Percentiles rank a stretch among this genome's conserved stretches.
These are phyloP conservation scores for Mortierella sp. DNA, from an alignment of 371 early-diverging fungal genomes.

Conservation along the genomic window DNA sequence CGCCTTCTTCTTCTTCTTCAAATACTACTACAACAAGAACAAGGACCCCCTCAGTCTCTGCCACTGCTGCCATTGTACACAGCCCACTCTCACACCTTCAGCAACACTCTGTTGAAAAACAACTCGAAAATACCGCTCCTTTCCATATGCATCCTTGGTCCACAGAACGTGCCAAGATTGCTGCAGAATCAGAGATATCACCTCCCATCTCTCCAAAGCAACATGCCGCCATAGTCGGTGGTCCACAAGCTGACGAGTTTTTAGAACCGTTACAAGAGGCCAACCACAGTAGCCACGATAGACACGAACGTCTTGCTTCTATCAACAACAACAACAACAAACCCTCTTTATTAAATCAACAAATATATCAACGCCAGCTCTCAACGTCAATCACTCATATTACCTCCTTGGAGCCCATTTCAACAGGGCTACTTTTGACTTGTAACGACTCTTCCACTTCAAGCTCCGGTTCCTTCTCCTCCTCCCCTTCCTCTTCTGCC, in stretches of 20 bases:
- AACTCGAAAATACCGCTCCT: slow-evolving; percentile 4
- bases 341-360: slow-evolving; percentile 12
- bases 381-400: not conserved
- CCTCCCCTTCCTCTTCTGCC: slow-evolving; percentile 20
- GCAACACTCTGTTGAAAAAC: slow-evolving; percentile 5
- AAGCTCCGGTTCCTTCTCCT: slow-evolving; percentile 12
- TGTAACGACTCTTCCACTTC: slow-evolving; percentile 8
- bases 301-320: not conserved
- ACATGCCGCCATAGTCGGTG: slow-evolving; percentile 18
- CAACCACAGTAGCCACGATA: slow-evolving; percentile 12
- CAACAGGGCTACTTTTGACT: slow-evolving; percentile 19
- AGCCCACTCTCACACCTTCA: slow-evolving; percentile 2
- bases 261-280: slow-evolving; percentile 44
- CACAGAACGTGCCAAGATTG: slow-evolving; percentile 46
- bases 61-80: slow-evolving; percentile 25
- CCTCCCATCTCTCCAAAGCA: slow-evolving; percentile 55
- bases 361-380: slow-evolving; percentile 5
- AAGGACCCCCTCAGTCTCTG: slow-evolving; percentile 35
- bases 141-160: slow-evolving; percentile 49
- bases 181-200: slow-evolving; percentile 44
- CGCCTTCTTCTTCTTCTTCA: slow-evolving; percentile 1
- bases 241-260: slow-evolving; percentile 19
- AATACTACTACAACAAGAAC: slow-evolving; percentile 11
- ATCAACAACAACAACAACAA: not conserved
- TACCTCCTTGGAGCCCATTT: slow-evolving; percentile 17